These are phyloP conservation scores for Ustilago xerochloae DNA, from an alignment of 1,284 basidiomycete genomes.

Conservation along the genomic window DNA sequence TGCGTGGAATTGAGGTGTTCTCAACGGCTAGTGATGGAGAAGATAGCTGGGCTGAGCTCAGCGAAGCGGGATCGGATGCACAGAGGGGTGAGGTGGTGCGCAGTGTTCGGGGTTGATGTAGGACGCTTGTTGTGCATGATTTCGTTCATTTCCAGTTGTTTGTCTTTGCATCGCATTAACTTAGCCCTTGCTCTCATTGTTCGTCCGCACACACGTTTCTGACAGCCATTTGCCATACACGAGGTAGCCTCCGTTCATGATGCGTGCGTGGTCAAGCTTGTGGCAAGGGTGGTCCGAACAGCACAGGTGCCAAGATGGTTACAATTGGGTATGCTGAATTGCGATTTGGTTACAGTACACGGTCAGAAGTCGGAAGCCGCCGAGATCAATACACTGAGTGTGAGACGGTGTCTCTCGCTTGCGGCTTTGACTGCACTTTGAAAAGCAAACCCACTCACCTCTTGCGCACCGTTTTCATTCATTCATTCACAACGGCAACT, in stretches of 20 bases:
- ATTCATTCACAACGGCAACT: neutral
- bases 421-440: too few species aligned
- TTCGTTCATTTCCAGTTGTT: neutral
- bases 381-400: too few species aligned
- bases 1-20: constrained; percentile 1
- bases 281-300: too few species aligned
- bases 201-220: too few species aligned
- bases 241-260: too few species aligned
- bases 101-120: neutral
- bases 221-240: neutral
- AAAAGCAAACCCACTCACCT: too few species aligned
- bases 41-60: constrained; percentile 48
- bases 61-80: constrained; percentile 27
- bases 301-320: too few species aligned
- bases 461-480: too few species aligned
- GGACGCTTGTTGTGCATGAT: neutral
- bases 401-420: neutral
- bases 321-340: too few species aligned
- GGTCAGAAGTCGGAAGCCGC: neutral
- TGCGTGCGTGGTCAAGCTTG: too few species aligned
- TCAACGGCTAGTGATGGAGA: constrained; percentile 29
- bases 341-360: too few species aligned
- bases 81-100: constrained; percentile 1
- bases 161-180: neutral
- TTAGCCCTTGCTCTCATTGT: neutral